phyloP scores from a whole-genome alignment of 2,329 filamentous ascomycete genomes.

The Diaporthe capsici region DNA sequence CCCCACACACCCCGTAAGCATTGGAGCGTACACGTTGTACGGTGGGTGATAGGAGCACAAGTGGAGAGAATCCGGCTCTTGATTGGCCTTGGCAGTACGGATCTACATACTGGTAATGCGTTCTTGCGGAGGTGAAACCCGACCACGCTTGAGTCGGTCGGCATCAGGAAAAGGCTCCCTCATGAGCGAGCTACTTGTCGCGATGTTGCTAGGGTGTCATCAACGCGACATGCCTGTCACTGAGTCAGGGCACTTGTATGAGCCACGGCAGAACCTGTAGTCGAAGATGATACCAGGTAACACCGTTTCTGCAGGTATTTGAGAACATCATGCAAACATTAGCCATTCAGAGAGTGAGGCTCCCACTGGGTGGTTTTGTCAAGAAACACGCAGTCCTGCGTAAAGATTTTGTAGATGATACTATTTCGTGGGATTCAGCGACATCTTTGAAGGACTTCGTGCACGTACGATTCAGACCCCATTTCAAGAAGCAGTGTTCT shows the following conservation, averaged over 20 bases:
- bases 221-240: background rate
- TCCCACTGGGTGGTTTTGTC: too few species aligned
- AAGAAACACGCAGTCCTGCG: too few species aligned
- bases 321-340: too few species aligned
- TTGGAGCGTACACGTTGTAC: background rate
- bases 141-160: background rate
- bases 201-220: background rate
- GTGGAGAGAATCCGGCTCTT: constrained; percentile 11
- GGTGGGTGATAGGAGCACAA: background rate
- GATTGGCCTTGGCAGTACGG: background rate
- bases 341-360: too few species aligned
- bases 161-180: background rate
- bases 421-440: too few species aligned
- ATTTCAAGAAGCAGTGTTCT: background rate
- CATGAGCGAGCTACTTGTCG: background rate
- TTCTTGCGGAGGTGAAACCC: background rate
- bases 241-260: background rate
- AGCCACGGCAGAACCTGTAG: background rate
- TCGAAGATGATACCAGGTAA: too few species aligned
- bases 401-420: too few species aligned
- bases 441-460: too few species aligned
- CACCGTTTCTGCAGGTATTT: too few species aligned
- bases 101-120: background rate
- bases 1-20: background rate
- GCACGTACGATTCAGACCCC: too few species aligned